A percentile compares a stretch with the other conserved stretches of the same genome.
These are phyloP conservation scores for Brettanomyces anomalus DNA, from an alignment of 805 yeast genomes.

Conservation along the genomic window DNA sequence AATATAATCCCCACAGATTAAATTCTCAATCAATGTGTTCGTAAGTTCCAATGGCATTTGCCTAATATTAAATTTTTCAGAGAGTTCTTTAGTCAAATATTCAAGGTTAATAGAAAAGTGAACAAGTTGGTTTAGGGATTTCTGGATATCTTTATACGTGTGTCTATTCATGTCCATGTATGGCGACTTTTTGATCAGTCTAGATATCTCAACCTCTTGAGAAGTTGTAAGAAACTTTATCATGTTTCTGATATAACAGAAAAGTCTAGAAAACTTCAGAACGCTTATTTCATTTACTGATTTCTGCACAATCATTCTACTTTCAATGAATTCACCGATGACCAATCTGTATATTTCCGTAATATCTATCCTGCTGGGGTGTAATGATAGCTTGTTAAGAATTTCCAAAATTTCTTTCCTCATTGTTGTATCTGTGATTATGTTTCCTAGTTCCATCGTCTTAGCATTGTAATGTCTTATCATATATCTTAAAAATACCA, in stretches of 20 bases:
- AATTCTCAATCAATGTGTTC: neutral
- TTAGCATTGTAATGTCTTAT: neutral
- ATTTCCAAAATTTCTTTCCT: neutral
- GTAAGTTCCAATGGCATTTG: neutral
- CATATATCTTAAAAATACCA: too few relatives aligned
- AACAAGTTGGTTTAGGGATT: neutral
- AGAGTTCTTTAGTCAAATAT: neutral
- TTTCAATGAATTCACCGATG: neutral
- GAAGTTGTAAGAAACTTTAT: slow-evolving; percentile 2
- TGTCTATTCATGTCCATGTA: neutral
- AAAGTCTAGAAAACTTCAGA: slow-evolving; percentile 3
- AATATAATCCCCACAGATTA: neutral
- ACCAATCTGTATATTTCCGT: neutral
- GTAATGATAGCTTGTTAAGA: neutral
- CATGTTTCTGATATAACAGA: slow-evolving; percentile 5
- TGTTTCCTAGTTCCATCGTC: neutral
- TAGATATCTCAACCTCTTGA: slow-evolving; percentile 3
- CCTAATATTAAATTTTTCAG: neutral
- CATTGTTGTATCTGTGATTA: neutral
- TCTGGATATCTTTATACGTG: neutral
- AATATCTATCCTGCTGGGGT: neutral
- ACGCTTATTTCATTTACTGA: neutral
- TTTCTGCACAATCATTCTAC: neutral
- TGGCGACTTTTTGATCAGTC: neutral
- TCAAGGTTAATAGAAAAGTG: neutral